Evolutionary conservation across 768 basidiomycete species (phyloP).

Genomic region (Royoungia palumana): DNA sequence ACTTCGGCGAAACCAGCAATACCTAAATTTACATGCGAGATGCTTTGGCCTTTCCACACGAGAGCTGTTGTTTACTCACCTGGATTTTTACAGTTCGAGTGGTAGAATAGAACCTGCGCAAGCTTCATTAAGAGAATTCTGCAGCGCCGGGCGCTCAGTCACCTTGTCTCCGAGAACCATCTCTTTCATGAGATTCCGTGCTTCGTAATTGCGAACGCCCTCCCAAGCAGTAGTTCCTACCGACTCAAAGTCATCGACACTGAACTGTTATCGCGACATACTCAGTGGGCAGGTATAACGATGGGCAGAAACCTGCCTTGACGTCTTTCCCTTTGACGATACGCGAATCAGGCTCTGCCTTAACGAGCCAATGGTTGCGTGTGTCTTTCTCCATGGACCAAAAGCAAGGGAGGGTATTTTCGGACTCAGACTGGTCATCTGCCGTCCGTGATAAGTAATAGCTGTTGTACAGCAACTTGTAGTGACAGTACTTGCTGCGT

Average conservation of each 20-base stretch:
- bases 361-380: conserved; percentile 63
- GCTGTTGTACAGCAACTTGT: no score
- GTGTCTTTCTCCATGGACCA: conserved; percentile 4
- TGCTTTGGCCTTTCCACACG: background rate
- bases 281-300: background rate
- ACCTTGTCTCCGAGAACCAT: conserved; percentile 78
- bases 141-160: conserved; percentile 2
- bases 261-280: conserved; percentile 57
- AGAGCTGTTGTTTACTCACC: conserved; percentile 39
- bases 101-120: conserved; percentile 77
- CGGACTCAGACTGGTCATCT: background rate
- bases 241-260: conserved; percentile 80
- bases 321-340: conserved; percentile 86
- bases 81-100: conserved; percentile 82
- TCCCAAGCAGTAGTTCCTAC: conserved; percentile 76
- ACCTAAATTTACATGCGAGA: conserved; percentile 39
- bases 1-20: conserved; percentile 84
- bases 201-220: conserved; percentile 83
- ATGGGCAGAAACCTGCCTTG: conserved; percentile 45
- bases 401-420: background rate
- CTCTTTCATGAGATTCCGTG: conserved; percentile 78
- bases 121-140: background rate
- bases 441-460: no score
- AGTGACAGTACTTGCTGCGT: no score
- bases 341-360: conserved; percentile 83